phyloP scores from a whole-genome alignment of 2,329 filamentous ascomycete genomes.

The Cladosporium sphaerospermum region DNA sequence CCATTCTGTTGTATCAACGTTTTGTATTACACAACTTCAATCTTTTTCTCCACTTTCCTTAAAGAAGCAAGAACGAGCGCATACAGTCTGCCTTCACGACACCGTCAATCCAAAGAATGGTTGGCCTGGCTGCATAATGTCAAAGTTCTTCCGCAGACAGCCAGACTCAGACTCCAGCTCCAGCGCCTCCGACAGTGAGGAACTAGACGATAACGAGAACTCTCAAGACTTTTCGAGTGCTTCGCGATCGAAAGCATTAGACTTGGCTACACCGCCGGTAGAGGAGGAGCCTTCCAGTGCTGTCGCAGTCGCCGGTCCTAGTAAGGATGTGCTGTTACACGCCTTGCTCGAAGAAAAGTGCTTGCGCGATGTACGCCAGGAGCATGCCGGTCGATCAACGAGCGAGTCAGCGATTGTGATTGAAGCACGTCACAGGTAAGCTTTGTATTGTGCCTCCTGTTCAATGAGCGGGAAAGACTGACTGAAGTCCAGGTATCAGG shows the following conservation, averaged over 20 bases:
- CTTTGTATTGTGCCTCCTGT: slow-evolving; percentile 5
- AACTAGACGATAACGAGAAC: background rate
- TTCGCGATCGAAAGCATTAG: background rate
- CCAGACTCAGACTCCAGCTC: slow-evolving; percentile 5
- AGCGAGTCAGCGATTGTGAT: slow-evolving; percentile 4
- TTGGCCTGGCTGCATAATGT: slow-evolving; percentile 3
- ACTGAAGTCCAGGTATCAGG: slow-evolving; percentile 32
- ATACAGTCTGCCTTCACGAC: no score
- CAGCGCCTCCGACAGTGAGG: slow-evolving; percentile 8
- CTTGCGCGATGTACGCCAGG: slow-evolving; percentile 33
- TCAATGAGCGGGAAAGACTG: background rate
- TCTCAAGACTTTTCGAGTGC: background rate
- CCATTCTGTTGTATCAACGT: no score
- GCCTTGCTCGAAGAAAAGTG: slow-evolving; percentile 42
- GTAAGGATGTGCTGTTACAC: slow-evolving; percentile 37
- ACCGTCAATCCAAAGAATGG: background rate
- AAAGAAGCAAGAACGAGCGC: no score
- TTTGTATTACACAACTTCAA: no score
- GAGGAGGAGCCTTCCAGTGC: background rate
- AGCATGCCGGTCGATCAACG: slow-evolving; percentile 14
- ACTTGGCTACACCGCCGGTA: background rate
- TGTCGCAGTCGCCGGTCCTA: slow-evolving; percentile 3
- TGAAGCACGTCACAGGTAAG: slow-evolving; percentile 4
- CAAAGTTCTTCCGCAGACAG: slow-evolving; percentile 12
- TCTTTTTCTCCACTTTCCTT: no score